phyloP scores from a whole-genome alignment of 2,329 filamentous ascomycete genomes.

The Colletotrichum liaoningense region DNA sequence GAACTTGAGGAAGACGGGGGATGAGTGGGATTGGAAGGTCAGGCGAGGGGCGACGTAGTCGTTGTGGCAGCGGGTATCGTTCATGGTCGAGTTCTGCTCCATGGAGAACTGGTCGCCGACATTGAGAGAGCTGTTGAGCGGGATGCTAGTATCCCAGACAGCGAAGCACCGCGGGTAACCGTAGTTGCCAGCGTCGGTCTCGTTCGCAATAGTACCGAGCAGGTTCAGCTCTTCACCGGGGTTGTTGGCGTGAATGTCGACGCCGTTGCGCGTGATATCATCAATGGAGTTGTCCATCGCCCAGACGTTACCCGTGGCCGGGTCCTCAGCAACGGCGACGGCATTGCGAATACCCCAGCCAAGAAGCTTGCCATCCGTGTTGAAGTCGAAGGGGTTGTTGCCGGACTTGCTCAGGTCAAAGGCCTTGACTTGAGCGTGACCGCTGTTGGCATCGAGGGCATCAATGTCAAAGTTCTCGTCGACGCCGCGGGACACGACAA shows the following conservation, averaged over 20 bases:
- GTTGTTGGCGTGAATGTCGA: conserved; percentile 76
- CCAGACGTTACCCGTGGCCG: conserved; percentile 62
- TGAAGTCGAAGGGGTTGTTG: conserved; percentile 55
- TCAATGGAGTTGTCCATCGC: conserved; percentile 79
- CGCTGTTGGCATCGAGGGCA: conserved; percentile 62
- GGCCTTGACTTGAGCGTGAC: conserved; percentile 75
- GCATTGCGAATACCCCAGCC: conserved; percentile 81
- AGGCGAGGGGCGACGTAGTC: conserved; percentile 64
- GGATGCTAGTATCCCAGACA: conserved; percentile 66
- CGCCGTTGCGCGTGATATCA: conserved; percentile 65
- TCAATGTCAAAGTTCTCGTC: conserved; percentile 69
- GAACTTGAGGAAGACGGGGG: conserved; percentile 80
- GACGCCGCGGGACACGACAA: conserved; percentile 76
- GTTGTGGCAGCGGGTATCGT: conserved; percentile 56
- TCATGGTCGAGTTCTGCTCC: conserved; percentile 47
- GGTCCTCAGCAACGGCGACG: conserved; percentile 76
- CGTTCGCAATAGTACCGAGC: conserved; percentile 67
- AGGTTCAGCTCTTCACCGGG: conserved; percentile 82
- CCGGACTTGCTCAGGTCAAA: conserved; percentile 54
- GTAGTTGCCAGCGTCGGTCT: conserved; percentile 44
- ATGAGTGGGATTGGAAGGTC: conserved; percentile 73
- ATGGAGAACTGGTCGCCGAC: conserved; percentile 64
- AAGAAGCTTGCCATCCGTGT: conserved; percentile 58
- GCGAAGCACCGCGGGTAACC: conserved; percentile 62
- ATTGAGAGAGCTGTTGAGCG: conserved; percentile 52